Percentiles rank a stretch among this genome's conserved stretches.
These are phyloP conservation scores for Tremellales sp. DNA, from an alignment of 1,284 basidiomycete genomes.

Conservation along the genomic window DNA sequence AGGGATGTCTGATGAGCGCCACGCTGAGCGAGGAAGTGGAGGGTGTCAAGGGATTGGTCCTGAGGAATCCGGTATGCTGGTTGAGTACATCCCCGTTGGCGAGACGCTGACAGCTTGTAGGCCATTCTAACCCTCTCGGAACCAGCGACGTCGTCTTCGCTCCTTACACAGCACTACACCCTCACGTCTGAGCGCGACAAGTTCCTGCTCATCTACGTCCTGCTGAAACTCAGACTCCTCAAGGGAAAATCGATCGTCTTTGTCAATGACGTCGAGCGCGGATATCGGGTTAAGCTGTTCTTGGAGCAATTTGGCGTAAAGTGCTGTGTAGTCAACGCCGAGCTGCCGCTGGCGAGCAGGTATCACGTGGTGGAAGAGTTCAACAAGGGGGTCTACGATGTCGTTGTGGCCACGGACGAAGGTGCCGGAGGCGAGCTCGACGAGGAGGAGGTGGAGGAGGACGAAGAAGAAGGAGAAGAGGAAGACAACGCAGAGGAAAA, in stretches of 20 bases:
- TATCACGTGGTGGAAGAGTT: constrained; percentile 99
- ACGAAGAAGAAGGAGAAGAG: constrained; percentile 23
- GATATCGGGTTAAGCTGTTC: constrained; percentile 92
- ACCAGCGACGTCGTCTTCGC: constrained; percentile 63
- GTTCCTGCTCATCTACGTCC: constrained; percentile 89
- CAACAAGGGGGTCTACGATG: constrained; percentile 97
- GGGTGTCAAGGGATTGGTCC: constrained; percentile 76
- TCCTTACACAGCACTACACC: constrained; percentile 73
- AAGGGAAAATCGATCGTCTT: constrained; percentile 96
- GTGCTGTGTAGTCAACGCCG: constrained; percentile 93
- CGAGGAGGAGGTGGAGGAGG: constrained; percentile 46
- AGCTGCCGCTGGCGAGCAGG: constrained; percentile 91
- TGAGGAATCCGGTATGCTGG: constrained; percentile 75
- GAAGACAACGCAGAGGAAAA: constrained; percentile 19
- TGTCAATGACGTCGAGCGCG: constrained; percentile 93
- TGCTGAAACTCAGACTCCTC: constrained; percentile 89
- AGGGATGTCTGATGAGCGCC: constrained; percentile 95
- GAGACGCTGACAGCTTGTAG: constrained; percentile 48
- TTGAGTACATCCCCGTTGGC: not conserved
- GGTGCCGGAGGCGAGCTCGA: constrained; percentile 56
- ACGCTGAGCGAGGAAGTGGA: constrained; percentile 97
- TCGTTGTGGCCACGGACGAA: constrained; percentile 98
- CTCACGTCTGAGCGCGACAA: constrained; percentile 92
- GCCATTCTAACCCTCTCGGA: constrained; percentile 82
- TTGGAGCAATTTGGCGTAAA: constrained; percentile 97